Conservation (phyloP, 768 basidiomycete genomes). For the Psilocybe subaeruginosa region DNA sequence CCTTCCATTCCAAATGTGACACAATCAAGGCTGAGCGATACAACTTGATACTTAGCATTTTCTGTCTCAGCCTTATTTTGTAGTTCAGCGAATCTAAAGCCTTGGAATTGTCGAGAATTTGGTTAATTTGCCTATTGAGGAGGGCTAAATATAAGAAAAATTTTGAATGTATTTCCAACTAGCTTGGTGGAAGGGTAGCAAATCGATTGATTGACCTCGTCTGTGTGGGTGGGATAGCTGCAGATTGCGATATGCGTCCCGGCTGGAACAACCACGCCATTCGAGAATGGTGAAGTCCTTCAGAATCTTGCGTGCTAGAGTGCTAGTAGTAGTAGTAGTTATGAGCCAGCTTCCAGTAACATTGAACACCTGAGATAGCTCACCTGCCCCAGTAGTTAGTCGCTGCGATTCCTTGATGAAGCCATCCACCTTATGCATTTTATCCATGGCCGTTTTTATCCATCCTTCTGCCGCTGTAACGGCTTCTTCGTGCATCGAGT, state of each 20-base stretch:
- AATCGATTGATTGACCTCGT: conserved; percentile 6
- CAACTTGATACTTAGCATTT: conserved; percentile 26
- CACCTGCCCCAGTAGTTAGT: conserved; percentile 7
- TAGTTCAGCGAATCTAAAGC: conserved; percentile 41
- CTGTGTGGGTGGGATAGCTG: conserved; percentile 31
- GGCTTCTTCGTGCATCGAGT: conserved; percentile 44
- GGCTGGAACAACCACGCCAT: conserved; percentile 41
- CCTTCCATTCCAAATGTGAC: conserved; percentile 38
- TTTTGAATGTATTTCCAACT: background rate
- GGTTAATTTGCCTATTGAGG: conserved; percentile 13
- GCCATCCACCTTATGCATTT: conserved; percentile 46
- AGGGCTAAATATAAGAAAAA: background rate
- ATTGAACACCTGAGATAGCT: background rate
- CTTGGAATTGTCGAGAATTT: conserved; percentile 40
- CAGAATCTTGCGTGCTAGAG: conserved; percentile 32
- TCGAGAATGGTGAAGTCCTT: conserved; percentile 45
- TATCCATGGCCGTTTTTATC: conserved; percentile 33
- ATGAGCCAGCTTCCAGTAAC: background rate
- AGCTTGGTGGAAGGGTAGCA: background rate
- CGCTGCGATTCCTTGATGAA: conserved; percentile 41
- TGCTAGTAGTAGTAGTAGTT: conserved; percentile 1
- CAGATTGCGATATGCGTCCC: conserved; percentile 37
- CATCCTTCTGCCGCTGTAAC: conserved; percentile 38
- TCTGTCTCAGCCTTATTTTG: conserved; percentile 13
- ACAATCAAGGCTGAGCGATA: conserved; percentile 28